These are phyloP conservation scores for Vinca minor DNA, from an alignment of 257 asterid species.

Conservation along the genomic window DNA sequence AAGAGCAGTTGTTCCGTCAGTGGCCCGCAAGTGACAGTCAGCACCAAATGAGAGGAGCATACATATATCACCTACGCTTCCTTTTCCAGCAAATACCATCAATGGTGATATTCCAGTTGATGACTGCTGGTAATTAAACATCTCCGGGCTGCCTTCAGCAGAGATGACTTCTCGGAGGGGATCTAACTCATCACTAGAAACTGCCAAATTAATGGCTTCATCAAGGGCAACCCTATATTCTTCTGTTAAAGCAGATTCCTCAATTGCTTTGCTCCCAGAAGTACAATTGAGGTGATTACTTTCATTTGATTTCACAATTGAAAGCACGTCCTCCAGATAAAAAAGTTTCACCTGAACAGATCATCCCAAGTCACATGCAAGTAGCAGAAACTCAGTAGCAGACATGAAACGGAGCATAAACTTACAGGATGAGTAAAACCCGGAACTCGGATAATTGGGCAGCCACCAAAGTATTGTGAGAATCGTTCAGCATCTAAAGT, in stretches of 20 bases:
- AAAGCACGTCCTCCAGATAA: constrained; percentile 80
- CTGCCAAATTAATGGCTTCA: constrained; percentile 71
- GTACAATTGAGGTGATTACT: constrained; percentile 23
- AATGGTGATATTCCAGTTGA: constrained; percentile 68
- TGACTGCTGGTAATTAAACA: constrained; percentile 66
- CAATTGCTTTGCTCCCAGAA: constrained; percentile 21
- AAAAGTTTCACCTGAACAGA: constrained; percentile 56
- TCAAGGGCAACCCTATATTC: constrained; percentile 61
- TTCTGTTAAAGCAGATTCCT: constrained; percentile 39
- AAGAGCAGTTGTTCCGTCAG: constrained; percentile 57
- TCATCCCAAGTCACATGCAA: constrained; percentile 12
- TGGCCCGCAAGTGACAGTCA: constrained; percentile 46
- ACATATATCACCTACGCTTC: constrained; percentile 67
- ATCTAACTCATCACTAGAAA: constrained; percentile 55
- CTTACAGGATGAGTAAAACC: constrained; percentile 90
- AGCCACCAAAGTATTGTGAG: constrained; percentile 78
- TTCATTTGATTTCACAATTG: constrained; percentile 42
- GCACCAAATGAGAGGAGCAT: constrained; percentile 81
- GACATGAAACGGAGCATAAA: constrained; percentile 8
- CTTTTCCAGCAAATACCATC: constrained; percentile 80
- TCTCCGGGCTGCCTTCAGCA: constrained; percentile 43
- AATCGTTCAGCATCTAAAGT: constrained; percentile 86
- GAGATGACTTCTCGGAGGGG: constrained; percentile 63
- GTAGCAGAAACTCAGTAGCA: constrained; percentile 11
- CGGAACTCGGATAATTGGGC: constrained; percentile 83